Conservation (phyloP, 2,329 filamentous ascomycete species). For the Graphilbum fragrans region DNA sequence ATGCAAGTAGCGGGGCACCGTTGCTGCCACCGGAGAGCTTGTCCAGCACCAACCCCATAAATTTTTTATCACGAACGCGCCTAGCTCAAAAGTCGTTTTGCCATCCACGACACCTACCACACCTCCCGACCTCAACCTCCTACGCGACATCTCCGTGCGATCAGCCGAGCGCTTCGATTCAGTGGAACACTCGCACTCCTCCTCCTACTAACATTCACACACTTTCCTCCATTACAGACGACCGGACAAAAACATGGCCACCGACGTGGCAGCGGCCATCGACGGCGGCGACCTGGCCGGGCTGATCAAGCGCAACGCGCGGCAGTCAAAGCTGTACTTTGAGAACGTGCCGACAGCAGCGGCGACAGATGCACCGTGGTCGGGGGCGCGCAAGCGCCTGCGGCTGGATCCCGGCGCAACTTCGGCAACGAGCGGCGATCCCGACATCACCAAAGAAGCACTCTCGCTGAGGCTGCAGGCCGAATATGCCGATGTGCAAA, state of each 20-base stretch:
- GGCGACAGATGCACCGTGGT: neutral
- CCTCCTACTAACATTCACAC: too few species aligned
- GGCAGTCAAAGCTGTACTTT: constrained; percentile 25
- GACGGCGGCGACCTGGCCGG: constrained; percentile 18
- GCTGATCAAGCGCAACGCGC: constrained; percentile 28
- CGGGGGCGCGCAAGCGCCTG: constrained; percentile 17
- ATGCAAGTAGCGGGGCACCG: too few species aligned
- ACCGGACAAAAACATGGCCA: constrained; percentile 14
- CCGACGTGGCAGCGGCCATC: constrained; percentile 14
- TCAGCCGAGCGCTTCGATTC: too few species aligned
- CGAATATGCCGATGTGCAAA: constrained; percentile 70
- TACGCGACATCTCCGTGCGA: too few species aligned
- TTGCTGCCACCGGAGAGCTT: neutral
- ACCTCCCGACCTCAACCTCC: too few species aligned
- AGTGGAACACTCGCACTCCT: too few species aligned
- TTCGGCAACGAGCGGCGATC: constrained; percentile 23
- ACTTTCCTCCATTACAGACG: neutral
- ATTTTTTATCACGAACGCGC: neutral
- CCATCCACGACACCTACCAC: neutral
- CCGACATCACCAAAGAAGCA: constrained; percentile 26
- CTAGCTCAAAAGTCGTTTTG: neutral
- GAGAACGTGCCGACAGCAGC: constrained; percentile 9
- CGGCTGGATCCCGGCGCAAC: constrained; percentile 22
- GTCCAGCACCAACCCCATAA: neutral
- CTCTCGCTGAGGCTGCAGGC: constrained; percentile 47